A percentile compares a stretch with the other conserved stretches of the same genome.
phyloP scores from a whole-genome alignment of 176 grass and related monocot species.

The Eleusine coracana region DNA sequence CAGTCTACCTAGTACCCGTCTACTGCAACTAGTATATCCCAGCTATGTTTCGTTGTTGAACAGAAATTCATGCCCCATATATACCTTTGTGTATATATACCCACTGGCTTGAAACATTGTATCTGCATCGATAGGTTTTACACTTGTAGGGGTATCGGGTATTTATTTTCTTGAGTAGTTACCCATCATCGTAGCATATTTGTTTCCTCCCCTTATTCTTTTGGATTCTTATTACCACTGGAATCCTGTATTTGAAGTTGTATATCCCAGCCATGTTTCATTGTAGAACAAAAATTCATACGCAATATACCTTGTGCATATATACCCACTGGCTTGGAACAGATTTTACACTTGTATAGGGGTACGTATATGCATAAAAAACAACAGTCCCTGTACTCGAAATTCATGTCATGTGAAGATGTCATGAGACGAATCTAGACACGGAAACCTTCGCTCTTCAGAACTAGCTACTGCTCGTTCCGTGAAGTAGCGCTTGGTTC shows the following conservation, averaged over 20 bases:
- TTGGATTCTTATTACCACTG: not conserved
- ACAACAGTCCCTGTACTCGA: no score
- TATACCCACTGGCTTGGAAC: not conserved
- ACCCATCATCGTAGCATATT: not conserved
- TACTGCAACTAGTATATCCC: not conserved
- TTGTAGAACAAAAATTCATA: not conserved
- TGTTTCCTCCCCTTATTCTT: not conserved
- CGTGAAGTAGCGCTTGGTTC: constrained; percentile 23
- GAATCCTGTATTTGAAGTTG: not conserved
- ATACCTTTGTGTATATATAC: not conserved
- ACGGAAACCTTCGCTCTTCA: not conserved
- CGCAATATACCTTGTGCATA: no score
- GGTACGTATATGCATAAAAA: not conserved
- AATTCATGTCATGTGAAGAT: no score
- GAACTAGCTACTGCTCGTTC: not conserved
- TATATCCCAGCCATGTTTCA: not conserved
- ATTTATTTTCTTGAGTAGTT: constrained; percentile 23
- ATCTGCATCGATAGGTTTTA: no score
- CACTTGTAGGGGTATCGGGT: no score
- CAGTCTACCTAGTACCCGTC: not conserved
- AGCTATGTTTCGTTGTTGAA: not conserved
- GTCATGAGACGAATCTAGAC: no score
- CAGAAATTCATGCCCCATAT: not conserved
- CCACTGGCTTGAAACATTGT: not conserved
- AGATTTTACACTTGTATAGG: no score